Conservation (phyloP, 768 basidiomycete genomes). For the Jaapia argillacea region DNA sequence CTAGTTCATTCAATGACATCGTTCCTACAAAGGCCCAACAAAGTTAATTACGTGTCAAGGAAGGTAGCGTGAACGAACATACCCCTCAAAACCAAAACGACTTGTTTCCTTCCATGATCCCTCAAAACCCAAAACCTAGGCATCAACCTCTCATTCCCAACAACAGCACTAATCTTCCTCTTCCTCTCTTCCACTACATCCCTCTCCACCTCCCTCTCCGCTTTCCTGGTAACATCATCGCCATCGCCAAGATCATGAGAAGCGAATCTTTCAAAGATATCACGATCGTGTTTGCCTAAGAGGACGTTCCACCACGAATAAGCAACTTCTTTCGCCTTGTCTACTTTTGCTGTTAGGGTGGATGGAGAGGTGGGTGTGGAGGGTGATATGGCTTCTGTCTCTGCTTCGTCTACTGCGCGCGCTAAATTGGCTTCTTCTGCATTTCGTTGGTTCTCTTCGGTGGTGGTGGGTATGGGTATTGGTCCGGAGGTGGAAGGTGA, state of each 20-base stretch:
- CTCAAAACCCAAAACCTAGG: constrained; percentile 83
- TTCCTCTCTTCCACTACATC: constrained; percentile 23
- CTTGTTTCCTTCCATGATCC: constrained; percentile 62
- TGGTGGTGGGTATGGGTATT: constrained; percentile 18
- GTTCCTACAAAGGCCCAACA: constrained; percentile 37
- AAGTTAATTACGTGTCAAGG: constrained; percentile 7
- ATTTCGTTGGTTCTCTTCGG: constrained; percentile 27
- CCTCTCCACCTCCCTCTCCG: constrained; percentile 8
- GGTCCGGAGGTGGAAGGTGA: constrained; percentile 12
- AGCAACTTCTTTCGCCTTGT: no score
- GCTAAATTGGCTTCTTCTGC: constrained; percentile 55
- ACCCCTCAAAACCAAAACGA: constrained; percentile 71
- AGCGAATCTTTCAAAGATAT: constrained; percentile 67
- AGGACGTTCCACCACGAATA: constrained; percentile 84
- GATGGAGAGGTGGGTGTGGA: constrained; percentile 1
- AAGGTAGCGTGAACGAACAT: constrained; percentile 9
- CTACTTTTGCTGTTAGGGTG: constrained; percentile 6
- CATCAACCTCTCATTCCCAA: constrained; percentile 62
- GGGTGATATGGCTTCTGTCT: constrained; percentile 38
- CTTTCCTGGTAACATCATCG: constrained; percentile 6
- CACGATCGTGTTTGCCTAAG: constrained; percentile 71
- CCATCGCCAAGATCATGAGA: constrained; percentile 7
- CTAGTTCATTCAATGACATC: constrained; percentile 81
- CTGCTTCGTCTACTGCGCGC: constrained; percentile 59
- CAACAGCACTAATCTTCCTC: constrained; percentile 47